Base-by-base conservation (phyloP, 169 alveolate species). In the Blepharisma undulans region DNA sequence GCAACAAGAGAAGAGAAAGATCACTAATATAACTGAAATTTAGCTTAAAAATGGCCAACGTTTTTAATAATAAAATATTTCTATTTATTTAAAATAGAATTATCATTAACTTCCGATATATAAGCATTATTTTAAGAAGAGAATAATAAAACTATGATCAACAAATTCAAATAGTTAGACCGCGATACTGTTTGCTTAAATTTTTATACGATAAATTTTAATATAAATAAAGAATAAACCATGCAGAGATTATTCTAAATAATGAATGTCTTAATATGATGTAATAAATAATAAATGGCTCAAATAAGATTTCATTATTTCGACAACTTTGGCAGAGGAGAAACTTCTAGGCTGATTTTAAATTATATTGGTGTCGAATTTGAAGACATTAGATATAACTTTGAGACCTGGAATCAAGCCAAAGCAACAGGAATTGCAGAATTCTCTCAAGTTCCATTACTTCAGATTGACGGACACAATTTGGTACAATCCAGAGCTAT, bases 291-390 rank as follows among this genome's bases (percentile, higher is more conserved):
- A 29, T 74, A 19, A 90, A 90, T 80, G 93, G 48, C 88, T 34
- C 76, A 21, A 21, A 90, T 91, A 60, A 90, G 84, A 48, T 92
- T 93, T 36, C 72, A 74, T 27, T 93, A 93, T 85, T 91, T 93
- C 72, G 93, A 86, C 25, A 25, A 34, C 76, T 79, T 81, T 32
- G 96, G 96, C 10, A 76, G 95, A 59, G 96, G 91, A 27, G 96
- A 93, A 36, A 84, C 95, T 30, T 89, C 90, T 29, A 88, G 96
- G 87, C 76, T 89, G 85, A 82, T 93, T 8, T 74, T 93, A 22
- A 27, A 82, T 8, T 80, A 76, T 72, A 48, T 80, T 4, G 89
- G 89, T 19, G 76, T 33, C 4, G 91, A 74, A 33, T 93, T 88
- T 76, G 91, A 90, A 74, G 95, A 93, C 29, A 16, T 30, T 2